Conservation (phyloP, 441 rosid genomes). For the Biscutella laevigata region DNA sequence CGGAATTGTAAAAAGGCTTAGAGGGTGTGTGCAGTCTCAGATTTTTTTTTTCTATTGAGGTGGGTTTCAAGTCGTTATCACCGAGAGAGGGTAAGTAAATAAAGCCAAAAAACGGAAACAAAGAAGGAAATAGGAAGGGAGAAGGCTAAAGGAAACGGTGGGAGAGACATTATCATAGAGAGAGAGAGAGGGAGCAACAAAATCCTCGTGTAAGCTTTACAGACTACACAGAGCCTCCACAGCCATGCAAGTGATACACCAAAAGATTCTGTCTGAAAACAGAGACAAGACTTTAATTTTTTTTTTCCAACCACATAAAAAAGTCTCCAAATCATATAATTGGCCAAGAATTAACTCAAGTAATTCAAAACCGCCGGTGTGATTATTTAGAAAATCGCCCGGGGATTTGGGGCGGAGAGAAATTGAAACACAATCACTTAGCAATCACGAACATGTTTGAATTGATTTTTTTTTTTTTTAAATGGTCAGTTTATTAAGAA, state of each 20-base stretch:
- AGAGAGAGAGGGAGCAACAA: constrained; percentile 38
- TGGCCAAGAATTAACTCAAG: constrained; percentile 1
- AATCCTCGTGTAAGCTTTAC: constrained; percentile 59
- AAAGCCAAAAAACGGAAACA: constrained; percentile 11
- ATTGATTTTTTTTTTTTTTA: not conserved
- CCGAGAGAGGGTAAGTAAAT: constrained; percentile 24
- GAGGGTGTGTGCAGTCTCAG: not conserved
- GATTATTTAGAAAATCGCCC: not conserved
- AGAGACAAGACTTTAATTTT: constrained; percentile 14
- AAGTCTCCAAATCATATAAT: constrained; percentile 5
- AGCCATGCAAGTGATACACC: constrained; percentile 59
- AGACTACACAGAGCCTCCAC: constrained; percentile 39
- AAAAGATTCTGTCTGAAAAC: constrained; percentile 21
- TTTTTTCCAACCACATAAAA: not conserved
- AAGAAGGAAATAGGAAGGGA: constrained; percentile 17
- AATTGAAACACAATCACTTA: constrained; percentile 3
- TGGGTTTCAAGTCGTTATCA: constrained; percentile 28
- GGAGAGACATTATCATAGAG: constrained; percentile 27
- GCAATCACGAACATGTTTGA: constrained; percentile 11
- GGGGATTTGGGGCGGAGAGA: constrained; percentile 3
- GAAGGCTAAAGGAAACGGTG: constrained; percentile 12
- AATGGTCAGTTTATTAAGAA: not conserved
- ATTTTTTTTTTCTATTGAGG: not conserved
- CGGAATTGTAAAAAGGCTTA: not conserved
- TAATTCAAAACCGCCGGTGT: constrained; percentile 5